Base-by-base conservation (phyloP, 192 early-diverging fungal genomes). In the Dispira simplex region DNA sequence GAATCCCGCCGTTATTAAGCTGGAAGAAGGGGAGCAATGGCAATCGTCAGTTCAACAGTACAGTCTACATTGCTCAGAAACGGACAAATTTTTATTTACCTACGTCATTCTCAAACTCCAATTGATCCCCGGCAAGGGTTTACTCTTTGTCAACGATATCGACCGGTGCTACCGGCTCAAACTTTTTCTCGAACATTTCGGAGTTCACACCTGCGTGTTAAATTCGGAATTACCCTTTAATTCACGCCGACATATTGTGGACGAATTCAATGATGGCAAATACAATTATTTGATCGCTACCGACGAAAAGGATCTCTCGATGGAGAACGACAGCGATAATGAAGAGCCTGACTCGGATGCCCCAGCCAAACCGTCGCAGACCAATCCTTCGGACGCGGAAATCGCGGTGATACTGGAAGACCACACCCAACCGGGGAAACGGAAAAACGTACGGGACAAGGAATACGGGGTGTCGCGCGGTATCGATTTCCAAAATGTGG, bases 271-370 rank as follows among this genome's bases (percentile, higher is more conserved):
- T 72, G 84, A 90, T 64, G 96, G 96, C 11, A 80, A 92, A 1
- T 99, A 97, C 72, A 89, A 93, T 65, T 91, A 90, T 71, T 79
- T 97, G 56, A 90, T 99, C 75, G 93, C 96, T 12, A 99, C 93
- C 0, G 96, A 99, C 66, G 92, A 92, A 67, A 80, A 78, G 18
- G 85, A 85, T 64, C 73, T 79, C 53, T 83, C 81, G 62, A 79
- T 83, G 27, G 80, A 89, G 71, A 71, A 72, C 27, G 82, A 86
- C 28, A 73, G 70, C 8, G 82, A 85, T 20, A 60, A 66, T 32
- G 70, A 67, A 14, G 78, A 69, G 0, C 57, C 63, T 21, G 70
- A 67, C 16, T 76, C 66, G 9, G 71, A 67, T 2, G 72, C 68
- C 1, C 59, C 68, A 4, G 55, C 64, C n/a, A 64, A 49, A 1